Evolutionary conservation across 1,284 basidiomycete species (phyloP).

Genomic region (Apiotrichum sp.): DNA sequence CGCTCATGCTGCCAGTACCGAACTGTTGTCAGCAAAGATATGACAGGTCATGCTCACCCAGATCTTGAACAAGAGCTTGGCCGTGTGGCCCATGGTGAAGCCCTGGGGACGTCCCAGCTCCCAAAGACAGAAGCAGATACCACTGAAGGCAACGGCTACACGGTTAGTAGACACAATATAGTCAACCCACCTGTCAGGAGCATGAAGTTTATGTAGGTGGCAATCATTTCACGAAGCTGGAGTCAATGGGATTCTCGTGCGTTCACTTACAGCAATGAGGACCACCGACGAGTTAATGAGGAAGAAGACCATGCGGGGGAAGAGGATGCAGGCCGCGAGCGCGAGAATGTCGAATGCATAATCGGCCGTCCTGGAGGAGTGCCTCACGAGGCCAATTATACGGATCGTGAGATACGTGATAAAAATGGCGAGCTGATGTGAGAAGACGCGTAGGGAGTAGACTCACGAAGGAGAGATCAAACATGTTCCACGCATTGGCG

Average conservation of each 20-base stretch:
- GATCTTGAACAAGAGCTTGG: constrained; percentile 52
- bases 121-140: constrained; percentile 75
- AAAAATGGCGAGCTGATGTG: constrained; percentile 56
- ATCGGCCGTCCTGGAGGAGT: constrained; percentile 57
- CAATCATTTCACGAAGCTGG: constrained; percentile 61
- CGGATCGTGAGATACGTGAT: constrained; percentile 62
- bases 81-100: constrained; percentile 48
- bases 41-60: constrained; percentile 40
- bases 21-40: constrained; percentile 22
- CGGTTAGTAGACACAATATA: background rate
- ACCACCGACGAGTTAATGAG: constrained; percentile 75
- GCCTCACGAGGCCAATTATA: constrained; percentile 56
- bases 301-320: constrained; percentile 81
- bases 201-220: constrained; percentile 79
- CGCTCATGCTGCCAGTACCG: constrained; percentile 21
- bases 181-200: constrained; percentile 55
- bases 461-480: constrained; percentile 64
- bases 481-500: constrained; percentile 79
- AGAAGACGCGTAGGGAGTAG: constrained; percentile 8
- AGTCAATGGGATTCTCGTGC: background rate
- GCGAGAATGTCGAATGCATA: constrained; percentile 75
- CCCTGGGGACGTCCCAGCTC: constrained; percentile 57
- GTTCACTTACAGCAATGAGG: constrained; percentile 57
- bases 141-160: constrained; percentile 60
- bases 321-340: constrained; percentile 77